Conservation (phyloP, 768 basidiomycete genomes). For the Trametes sanguinea region DNA sequence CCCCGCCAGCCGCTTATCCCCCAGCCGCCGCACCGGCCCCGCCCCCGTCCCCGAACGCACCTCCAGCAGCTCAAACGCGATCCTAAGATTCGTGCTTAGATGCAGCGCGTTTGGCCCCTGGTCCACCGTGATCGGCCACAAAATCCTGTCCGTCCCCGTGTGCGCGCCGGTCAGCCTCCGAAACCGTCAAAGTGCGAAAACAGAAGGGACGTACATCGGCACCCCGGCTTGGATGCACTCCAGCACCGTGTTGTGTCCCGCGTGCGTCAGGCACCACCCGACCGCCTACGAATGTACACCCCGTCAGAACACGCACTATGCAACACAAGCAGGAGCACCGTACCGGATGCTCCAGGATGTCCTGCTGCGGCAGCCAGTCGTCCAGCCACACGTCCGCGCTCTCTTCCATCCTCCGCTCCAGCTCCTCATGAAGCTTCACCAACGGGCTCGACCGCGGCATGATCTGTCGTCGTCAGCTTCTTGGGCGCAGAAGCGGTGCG, state of each 20-base stretch:
- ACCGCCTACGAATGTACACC: conserved; percentile 1
- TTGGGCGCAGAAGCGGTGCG: background rate
- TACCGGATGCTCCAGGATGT: conserved; percentile 9
- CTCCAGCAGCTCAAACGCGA: conserved; percentile 33
- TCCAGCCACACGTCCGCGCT: background rate
- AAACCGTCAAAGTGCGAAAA: background rate
- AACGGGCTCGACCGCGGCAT: background rate
- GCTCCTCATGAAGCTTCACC: background rate
- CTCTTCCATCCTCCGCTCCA: background rate
- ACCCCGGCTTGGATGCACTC: conserved; percentile 23
- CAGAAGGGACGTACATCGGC: conserved; percentile 18
- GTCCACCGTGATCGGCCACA: conserved; percentile 27
- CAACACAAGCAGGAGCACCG: background rate
- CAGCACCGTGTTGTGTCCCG: conserved; percentile 24
- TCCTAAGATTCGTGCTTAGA: conserved; percentile 23
- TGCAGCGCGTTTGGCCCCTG: conserved; percentile 27
- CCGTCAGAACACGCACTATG: background rate
- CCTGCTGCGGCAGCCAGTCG: conserved; percentile 14
- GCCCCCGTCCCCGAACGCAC: conserved; percentile 22
- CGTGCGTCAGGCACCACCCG: conserved; percentile 21
- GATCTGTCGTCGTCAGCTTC: background rate
- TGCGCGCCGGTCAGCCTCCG: background rate
- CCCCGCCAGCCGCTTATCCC: conserved; percentile 20
- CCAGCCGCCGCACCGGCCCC: background rate
- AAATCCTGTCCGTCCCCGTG: conserved; percentile 21